Evolutionary conservation across 78 protist genomes (phyloP), one percentile per base, ranked within the genome.

Genomic region (Dictyostelium firmibasis): DNA sequence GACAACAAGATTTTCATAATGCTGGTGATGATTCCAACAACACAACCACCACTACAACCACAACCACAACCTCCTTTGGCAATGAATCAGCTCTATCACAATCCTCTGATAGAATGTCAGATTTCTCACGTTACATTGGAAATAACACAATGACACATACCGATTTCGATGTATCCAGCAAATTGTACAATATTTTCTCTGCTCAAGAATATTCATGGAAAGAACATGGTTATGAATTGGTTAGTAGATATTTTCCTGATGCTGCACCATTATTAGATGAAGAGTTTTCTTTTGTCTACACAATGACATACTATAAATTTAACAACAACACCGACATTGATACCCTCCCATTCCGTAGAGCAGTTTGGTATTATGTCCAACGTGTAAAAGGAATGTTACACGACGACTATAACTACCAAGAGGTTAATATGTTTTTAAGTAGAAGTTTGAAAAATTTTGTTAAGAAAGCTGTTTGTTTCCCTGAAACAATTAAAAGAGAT

Each of bases 301-400:
- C 86, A 20, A 75, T 96, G 95, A 96, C 97, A 64, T 93, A 96
- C 85, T 84, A 94, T 69, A 86, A 76, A 83, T 94, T 91, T 69
- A 72, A 86, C 13, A 53, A 84, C 78, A 79, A 84, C 33, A 70
- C 86, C 35, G 88, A 96, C 62, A 94, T 96, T 16, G 97, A 94
- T 60, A 96, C 98, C 0, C 41, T 83, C 9, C 96, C 94, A 23
- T 96, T 96, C 87, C 86, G 98, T n/a, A 36, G 92, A 31, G 98
- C 98, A 16, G 92, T 96, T 27, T 94, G 98, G 97, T 88, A 93
- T 85, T 96, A 96, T 86, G 98, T 96, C 8, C 96, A 93, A 70
- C 88, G 98, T 41, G 85, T 96, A 8, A 88, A 94, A 29, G 98
- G 98, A 35, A 85, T 96, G 86, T 85, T 79, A 62, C 96, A 96